These are phyloP conservation scores for Polymyxa betae DNA, from an alignment of 208 protist genomes.

Conservation along the genomic window DNA sequence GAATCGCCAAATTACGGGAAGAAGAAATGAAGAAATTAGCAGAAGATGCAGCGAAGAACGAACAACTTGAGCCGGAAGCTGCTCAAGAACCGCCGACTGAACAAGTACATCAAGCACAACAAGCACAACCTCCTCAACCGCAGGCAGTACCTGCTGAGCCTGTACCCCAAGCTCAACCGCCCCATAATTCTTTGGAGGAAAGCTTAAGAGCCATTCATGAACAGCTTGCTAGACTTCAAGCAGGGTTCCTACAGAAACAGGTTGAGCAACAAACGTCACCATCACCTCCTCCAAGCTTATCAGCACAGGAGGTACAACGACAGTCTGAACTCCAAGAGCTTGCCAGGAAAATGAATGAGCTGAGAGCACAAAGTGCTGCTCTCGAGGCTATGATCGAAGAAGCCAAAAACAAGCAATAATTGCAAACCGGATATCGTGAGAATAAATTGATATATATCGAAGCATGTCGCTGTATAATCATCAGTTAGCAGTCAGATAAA, in stretches of 20 bases:
- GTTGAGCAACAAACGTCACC: background rate
- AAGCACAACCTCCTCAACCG: background rate
- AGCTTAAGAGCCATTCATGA: constrained; percentile 33
- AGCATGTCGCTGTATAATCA: too few relatives aligned
- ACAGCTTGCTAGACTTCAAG: background rate
- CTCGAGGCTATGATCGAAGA: constrained; percentile 20
- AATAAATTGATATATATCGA: too few relatives aligned
- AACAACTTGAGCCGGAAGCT: background rate
- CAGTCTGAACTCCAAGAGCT: background rate
- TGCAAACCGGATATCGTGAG: background rate
- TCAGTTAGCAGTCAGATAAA: background rate
- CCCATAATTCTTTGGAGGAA: background rate
- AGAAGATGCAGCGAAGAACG: background rate
- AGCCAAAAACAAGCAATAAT: background rate
- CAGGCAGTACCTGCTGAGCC: background rate
- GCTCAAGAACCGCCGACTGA: background rate
- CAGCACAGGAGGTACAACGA: background rate
- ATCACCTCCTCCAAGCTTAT: background rate
- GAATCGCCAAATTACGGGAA: background rate
- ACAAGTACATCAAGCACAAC: background rate
- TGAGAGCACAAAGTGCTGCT: constrained; percentile 13
- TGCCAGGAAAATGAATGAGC: background rate
- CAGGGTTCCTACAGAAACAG: background rate
- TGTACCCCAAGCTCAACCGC: background rate
- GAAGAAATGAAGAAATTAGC: background rate